Evolutionary conservation across 1,284 basidiomycete species (phyloP).

Genomic region (Sphaerobolus stellatus): DNA sequence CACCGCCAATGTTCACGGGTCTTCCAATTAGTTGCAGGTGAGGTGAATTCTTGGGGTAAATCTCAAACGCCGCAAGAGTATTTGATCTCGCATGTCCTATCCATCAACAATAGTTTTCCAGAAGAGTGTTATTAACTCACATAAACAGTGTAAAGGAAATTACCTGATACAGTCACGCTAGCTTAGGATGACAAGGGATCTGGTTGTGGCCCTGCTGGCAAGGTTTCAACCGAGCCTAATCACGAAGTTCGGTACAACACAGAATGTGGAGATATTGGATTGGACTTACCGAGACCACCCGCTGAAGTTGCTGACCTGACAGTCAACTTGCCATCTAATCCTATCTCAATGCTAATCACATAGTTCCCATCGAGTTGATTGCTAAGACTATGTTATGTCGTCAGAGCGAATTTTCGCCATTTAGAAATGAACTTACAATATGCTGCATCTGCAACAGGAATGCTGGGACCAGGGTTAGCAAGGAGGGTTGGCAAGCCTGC

Average conservation of each 20-base stretch:
- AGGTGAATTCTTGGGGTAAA: slow-evolving; percentile 42
- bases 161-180: not conserved
- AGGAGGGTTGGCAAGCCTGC: too few relatives aligned
- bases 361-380: too few relatives aligned
- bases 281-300: not conserved
- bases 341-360: slow-evolving; percentile 30
- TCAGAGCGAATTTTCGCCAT: slow-evolving; percentile 34
- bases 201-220: not conserved
- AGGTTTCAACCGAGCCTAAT: not conserved
- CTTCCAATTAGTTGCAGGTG: slow-evolving; percentile 40
- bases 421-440: too few relatives aligned
- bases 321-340: slow-evolving; percentile 25
- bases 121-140: too few relatives aligned
- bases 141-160: not conserved
- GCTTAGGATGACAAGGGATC: not conserved
- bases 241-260: not conserved
- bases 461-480: too few relatives aligned
- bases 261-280: not conserved
- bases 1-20: slow-evolving; percentile 43
- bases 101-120: too few relatives aligned
- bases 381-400: too few relatives aligned
- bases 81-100: slow-evolving; percentile 49
- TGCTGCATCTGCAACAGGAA: too few relatives aligned
- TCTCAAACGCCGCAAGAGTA: slow-evolving; percentile 45
- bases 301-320: not conserved